These are phyloP conservation scores for Hypomyces perniciosus DNA, from an alignment of 2,329 filamentous ascomycete species.

Conservation along the genomic window DNA sequence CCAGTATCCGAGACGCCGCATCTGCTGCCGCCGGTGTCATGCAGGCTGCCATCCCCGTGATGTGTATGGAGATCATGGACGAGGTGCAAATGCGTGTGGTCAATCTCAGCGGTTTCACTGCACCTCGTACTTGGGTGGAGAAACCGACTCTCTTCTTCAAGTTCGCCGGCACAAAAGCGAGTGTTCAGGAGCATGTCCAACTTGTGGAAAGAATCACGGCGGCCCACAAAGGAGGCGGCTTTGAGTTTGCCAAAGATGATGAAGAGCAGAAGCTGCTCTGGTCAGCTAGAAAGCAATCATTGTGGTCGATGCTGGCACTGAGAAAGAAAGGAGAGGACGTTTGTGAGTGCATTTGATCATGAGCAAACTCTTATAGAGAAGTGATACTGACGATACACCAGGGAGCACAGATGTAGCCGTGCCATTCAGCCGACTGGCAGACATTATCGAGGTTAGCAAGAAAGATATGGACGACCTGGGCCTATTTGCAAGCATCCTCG, in stretches of 20 bases:
- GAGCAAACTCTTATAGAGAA: neutral
- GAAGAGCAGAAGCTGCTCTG: slow-evolving; percentile 70
- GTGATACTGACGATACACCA: slow-evolving; percentile 17
- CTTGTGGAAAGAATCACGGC: slow-evolving; percentile 64
- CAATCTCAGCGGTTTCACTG: slow-evolving; percentile 66
- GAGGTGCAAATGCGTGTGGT: slow-evolving; percentile 82
- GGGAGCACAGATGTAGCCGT: slow-evolving; percentile 82
- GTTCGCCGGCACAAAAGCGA: slow-evolving; percentile 70
- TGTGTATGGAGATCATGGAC: slow-evolving; percentile 81
- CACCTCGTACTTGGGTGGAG: slow-evolving; percentile 66
- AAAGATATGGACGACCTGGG: slow-evolving; percentile 82
- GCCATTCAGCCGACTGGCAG: slow-evolving; percentile 66
- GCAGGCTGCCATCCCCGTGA: slow-evolving; percentile 65
- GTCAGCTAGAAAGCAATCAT: slow-evolving; percentile 73
- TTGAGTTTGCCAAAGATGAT: slow-evolving; percentile 69
- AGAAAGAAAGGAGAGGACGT: slow-evolving; percentile 62
- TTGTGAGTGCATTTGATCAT: slow-evolving; percentile 44
- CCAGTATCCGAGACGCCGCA: slow-evolving; percentile 68
- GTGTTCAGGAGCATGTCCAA: slow-evolving; percentile 71
- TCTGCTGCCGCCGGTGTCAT: slow-evolving; percentile 70
- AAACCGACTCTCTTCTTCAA: slow-evolving; percentile 78
- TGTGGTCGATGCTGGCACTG: slow-evolving; percentile 78
- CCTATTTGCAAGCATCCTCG: slow-evolving; percentile 79
- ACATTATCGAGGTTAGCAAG: slow-evolving; percentile 77
- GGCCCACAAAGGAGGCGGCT: slow-evolving; percentile 56